Base-by-base conservation (phyloP, 768 basidiomycete species). In the Pholiota microspora region DNA sequence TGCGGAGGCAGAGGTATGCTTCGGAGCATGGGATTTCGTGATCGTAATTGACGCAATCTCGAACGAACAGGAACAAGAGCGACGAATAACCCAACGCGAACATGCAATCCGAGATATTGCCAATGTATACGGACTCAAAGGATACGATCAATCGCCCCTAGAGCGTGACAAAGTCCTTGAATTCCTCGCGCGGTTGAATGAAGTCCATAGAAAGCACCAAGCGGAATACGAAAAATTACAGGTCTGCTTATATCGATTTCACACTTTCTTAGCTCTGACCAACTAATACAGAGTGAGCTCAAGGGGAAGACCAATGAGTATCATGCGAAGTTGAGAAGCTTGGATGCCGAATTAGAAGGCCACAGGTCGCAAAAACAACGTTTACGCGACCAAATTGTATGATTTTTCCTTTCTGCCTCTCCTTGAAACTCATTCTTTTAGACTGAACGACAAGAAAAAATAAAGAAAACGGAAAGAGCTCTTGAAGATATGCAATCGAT, bases 81-180 rank as follows among this genome's bases (percentile, higher is more conserved):
- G 80, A 44, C 85, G 88, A 23, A 70, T 94, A 34, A 62, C 67
- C 2, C 84, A 85, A 4, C 84, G 95, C 27, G 94, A 95, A 66
- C 75, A 78, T 12, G 72, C 86, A 21, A 86, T 98, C 52, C 83
- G 81, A 10, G 82, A 85, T 45, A 81, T 92, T 13, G 79, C 84
- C 47, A 73, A 82, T 31, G 83, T 83, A 59, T 75, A 89, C 60
- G 77, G 79, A 7, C 85, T 98, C 60, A 83, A 84, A 47, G 92
- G 91, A 0, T 94, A 83, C 65, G 83, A 82, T 49, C 77, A 83
- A 46, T 77, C 84, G 0, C 85, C 86, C 1, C 75, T 94, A 31
- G 86, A 87, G 47, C 78, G 84, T 35, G 81, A 83, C 35, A 82
- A 92, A 65, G 77, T 94, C 16, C 67, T 78, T 25, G 88, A 92